phyloP scores from a whole-genome alignment of 768 basidiomycete genomes.

The Pleurotus pulmonarius region DNA sequence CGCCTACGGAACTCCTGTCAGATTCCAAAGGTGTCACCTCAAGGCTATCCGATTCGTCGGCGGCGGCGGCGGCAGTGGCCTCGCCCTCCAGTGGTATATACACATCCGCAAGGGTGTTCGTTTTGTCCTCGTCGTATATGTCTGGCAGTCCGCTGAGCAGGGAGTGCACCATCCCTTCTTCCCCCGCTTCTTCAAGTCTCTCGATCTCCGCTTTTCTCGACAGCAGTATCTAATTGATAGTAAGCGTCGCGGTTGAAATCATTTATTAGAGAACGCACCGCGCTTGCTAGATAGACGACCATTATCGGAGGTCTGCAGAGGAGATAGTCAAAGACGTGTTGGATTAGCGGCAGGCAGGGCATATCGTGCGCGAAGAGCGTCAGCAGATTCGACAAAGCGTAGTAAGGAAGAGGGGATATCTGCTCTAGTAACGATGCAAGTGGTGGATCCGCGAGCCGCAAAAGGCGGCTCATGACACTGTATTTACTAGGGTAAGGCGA shows the following conservation, averaged over 20 bases:
- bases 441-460: constrained; percentile 66
- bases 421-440: constrained; percentile 66
- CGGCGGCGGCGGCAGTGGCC: not conserved
- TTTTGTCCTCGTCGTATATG: constrained; percentile 38
- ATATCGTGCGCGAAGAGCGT: constrained; percentile 93
- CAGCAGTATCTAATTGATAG: constrained; percentile 57
- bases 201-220: constrained; percentile 66
- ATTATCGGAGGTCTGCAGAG: constrained; percentile 78
- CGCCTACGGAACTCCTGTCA: no score
- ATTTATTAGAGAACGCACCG: constrained; percentile 48
- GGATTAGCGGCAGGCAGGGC: constrained; percentile 84
- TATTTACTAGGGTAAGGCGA: not conserved
- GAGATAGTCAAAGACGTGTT: constrained; percentile 90
- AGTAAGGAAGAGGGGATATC: constrained; percentile 79
- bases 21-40: no score
- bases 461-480: constrained; percentile 72
- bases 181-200: constrained; percentile 62
- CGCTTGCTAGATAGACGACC: constrained; percentile 78
- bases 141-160: constrained; percentile 60
- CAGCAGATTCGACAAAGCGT: constrained; percentile 84
- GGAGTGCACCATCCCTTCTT: constrained; percentile 82
- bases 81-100: not conserved
- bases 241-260: not conserved
- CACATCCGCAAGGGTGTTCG: not conserved
- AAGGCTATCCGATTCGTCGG: no score